Base-by-base conservation (phyloP, 2,329 filamentous ascomycete species). In the Calcarisporium arbuscula region DNA sequence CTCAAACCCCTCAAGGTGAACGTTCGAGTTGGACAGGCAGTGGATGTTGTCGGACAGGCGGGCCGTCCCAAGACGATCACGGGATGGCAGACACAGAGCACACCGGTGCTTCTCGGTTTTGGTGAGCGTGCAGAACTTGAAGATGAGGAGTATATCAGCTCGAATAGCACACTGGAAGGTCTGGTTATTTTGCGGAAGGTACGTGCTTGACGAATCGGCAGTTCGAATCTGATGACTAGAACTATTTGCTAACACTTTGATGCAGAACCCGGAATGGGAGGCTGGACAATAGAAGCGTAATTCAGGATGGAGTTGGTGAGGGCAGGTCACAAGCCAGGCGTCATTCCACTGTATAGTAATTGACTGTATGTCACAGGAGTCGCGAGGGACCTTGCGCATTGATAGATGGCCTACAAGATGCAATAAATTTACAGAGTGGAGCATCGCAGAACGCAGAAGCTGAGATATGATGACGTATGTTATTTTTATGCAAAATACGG, bases 61-160 rank as follows among this genome's bases (percentile, higher is more conserved):
- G 92, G 92, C 57, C 78, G 90, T 43, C 92, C 92, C 48, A 96
- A 98, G 81, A 98, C 92, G 3, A 98, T 98, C 52, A 98, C 92
- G 8, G 92, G 92, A 34, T 98, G 92, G 92, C 92, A 98, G 65
- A 98, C 92, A 46, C 92, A 98, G 70, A 95, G 86, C 67, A 98
- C 92, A n/a, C 92, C 92, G 1, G 92, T 98, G 30, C 70, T 98
- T 39, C 68, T 98, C 50, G 82, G 86, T n/a, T 83, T 95, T 54
- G 92, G 94, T 19, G 92, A 98, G 70, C 76, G 94, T 51, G 92
- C 92, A 8, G 92, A 98, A 69, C 69, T 98, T 32, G 92, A 98
- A 62, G 92, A 98, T 53, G 92, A 98, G 66, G 82, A 98, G 66
- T 98, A 96, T 60, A 82, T 96, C 45, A 86, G 84, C 61, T 67